phyloP scores from a whole-genome alignment of 1,284 basidiomycete species.

The Sparassis latifolia region DNA sequence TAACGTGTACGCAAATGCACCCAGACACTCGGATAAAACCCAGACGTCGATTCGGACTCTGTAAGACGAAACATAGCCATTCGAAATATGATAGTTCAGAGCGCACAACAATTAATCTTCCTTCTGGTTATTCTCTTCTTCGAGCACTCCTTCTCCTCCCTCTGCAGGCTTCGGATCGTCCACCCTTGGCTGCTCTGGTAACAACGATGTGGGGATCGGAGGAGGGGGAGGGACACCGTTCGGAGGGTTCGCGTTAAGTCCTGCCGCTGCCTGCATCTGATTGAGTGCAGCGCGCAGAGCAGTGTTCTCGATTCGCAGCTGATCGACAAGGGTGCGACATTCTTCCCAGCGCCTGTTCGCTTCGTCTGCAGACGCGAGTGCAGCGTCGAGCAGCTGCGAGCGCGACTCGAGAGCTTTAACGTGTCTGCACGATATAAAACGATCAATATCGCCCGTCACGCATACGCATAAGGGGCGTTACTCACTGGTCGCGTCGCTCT shows the following conservation, averaged over 20 bases:
- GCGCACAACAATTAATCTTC: no score
- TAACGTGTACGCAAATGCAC: no score
- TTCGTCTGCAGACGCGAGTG: slow-evolving; percentile 76
- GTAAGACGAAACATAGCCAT: no score
- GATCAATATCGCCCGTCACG: slow-evolving; percentile 3
- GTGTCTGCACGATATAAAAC: slow-evolving; percentile 40
- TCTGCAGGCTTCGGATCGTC: slow-evolving; percentile 1
- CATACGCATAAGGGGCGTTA: slow-evolving; percentile 15
- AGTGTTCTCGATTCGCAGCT: slow-evolving; percentile 74
- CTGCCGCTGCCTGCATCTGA: slow-evolving; percentile 21
- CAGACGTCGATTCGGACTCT: no score
- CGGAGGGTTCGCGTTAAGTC: slow-evolving; percentile 20
- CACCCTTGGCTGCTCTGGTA: slow-evolving; percentile 6
- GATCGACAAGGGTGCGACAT: slow-evolving; percentile 74
- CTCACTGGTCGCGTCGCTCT: slow-evolving; percentile 78
- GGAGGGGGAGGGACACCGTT: slow-evolving; percentile 8
- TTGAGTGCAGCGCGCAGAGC: slow-evolving; percentile 45
- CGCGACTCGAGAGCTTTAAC: slow-evolving; percentile 79
- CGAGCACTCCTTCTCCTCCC: slow-evolving; percentile 5
- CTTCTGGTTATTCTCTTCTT: slow-evolving; percentile 1
- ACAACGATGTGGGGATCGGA: slow-evolving; percentile 2
- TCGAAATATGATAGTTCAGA: no score
- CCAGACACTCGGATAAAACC: no score
- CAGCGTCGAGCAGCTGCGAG: slow-evolving; percentile 74
- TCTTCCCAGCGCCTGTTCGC: slow-evolving; percentile 83